Evolutionary conservation across 2,329 filamentous ascomycete genomes (phyloP).

Genomic region (Penicillium aurantiogriseum): DNA sequence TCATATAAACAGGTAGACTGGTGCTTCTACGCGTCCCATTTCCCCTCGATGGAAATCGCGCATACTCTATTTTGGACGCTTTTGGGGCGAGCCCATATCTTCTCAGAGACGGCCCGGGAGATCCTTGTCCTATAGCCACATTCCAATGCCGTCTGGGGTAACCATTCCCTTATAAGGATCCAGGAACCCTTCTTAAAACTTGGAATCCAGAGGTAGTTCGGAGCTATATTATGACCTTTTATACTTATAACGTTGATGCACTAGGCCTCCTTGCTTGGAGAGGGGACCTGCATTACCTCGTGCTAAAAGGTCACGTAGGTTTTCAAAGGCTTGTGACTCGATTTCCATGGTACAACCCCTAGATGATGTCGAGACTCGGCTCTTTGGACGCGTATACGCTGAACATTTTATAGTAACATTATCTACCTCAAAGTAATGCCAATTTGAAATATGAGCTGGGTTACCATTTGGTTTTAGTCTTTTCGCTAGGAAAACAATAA

Average conservation of each 20-base stretch:
- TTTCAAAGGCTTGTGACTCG: background rate
- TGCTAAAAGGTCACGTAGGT: background rate
- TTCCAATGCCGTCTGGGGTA: conserved; percentile 6
- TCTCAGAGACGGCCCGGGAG: background rate
- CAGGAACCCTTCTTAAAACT: background rate
- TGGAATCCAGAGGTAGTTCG: background rate
- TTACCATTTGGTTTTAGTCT: background rate
- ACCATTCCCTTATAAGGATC: background rate
- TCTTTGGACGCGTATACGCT: background rate
- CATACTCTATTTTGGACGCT: background rate
- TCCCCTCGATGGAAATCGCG: conserved; percentile 10
- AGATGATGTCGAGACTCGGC: background rate
- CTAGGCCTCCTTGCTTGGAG: background rate
- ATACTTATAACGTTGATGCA: background rate
- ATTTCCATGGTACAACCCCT: background rate
- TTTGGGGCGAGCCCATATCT: background rate
- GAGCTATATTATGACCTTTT: background rate
- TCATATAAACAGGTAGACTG: background rate
- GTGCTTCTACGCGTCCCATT: background rate
- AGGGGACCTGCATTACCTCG: conserved; percentile 6
- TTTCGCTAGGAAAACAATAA: no score
- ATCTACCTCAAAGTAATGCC: no score
- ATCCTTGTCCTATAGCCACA: background rate
- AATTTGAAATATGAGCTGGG: background rate
- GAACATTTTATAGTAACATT: background rate